phyloP scores from a whole-genome alignment of 768 basidiomycete genomes.

The Polyporus arcularius region DNA sequence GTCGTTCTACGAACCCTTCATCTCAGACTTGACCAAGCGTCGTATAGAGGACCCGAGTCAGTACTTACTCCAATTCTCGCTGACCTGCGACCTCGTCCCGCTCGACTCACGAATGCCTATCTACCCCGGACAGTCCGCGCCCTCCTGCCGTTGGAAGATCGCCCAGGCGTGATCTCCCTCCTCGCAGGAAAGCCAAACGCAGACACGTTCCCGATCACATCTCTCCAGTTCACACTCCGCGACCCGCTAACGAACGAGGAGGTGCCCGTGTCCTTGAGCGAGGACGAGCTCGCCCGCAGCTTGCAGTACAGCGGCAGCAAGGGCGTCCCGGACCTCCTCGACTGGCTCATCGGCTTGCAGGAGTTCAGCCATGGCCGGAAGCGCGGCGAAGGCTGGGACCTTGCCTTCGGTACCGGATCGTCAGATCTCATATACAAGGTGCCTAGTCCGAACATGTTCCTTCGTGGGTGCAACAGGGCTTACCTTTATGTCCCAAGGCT shows the following conservation, averaged over 20 bases:
- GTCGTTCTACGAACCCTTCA: conserved; percentile 55
- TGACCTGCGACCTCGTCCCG: neutral
- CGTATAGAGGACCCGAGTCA: conserved; percentile 63
- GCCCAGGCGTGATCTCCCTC: conserved; percentile 76
- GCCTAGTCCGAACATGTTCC: conserved; percentile 6
- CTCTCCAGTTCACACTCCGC: conserved; percentile 65
- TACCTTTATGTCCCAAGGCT: conserved; percentile 45
- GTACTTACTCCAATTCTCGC: conserved; percentile 24
- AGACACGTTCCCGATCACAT: conserved; percentile 87
- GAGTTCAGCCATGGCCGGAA: conserved; percentile 65
- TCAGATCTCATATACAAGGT: conserved; percentile 93
- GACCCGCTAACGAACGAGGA: conserved; percentile 47
- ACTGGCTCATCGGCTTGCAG: conserved; percentile 77
- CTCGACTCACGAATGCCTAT: neutral
- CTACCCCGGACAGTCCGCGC: conserved; percentile 55
- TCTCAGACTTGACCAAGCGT: conserved; percentile 59
- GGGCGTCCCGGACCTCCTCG: conserved; percentile 62
- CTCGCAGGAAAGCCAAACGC: conserved; percentile 93
- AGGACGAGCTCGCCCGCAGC: conserved; percentile 59
- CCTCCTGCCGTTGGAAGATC: conserved; percentile 77
- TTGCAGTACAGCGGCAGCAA: conserved; percentile 79
- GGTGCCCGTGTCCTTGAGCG: conserved; percentile 53
- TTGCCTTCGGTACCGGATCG: conserved; percentile 80
- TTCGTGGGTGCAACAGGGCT: neutral
- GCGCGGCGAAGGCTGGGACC: conserved; percentile 62